phyloP scores from a whole-genome alignment of 1,139 yeast species.

The Suhomyces maxii region DNA sequence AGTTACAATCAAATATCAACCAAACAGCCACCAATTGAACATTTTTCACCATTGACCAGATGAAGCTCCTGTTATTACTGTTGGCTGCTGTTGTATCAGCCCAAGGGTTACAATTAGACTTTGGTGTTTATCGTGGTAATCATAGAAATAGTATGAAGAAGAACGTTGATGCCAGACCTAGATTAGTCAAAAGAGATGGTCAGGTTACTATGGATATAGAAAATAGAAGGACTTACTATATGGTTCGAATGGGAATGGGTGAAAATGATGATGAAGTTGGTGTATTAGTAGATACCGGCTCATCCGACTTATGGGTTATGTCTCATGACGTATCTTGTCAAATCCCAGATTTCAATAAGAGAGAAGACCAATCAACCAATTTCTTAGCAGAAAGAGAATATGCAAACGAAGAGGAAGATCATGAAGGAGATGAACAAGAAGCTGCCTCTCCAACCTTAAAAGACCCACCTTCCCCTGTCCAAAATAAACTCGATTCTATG shows the following conservation, averaged over 20 bases:
- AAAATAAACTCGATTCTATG: conserved; percentile 3
- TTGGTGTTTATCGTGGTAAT: conserved; percentile 16
- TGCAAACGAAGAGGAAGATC: not conserved
- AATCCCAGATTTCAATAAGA: not conserved
- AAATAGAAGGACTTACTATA: conserved; percentile 51
- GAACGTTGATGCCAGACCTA: conserved; percentile 1
- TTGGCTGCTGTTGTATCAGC: conserved; percentile 1
- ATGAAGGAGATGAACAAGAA: not conserved
- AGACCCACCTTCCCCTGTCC: not conserved
- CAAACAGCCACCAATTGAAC: too few relatives aligned
- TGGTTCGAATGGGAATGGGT: conserved; percentile 42
- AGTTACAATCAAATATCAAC: too few relatives aligned
- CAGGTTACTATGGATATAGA: conserved; percentile 37
- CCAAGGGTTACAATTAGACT: conserved; percentile 12
- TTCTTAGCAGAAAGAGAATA: not conserved
- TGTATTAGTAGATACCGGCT: conserved; percentile 47
- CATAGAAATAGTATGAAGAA: not conserved
- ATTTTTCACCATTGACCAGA: not conserved
- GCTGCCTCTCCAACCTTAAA: not conserved
- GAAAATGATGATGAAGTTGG: conserved; percentile 29
- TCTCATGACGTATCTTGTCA: conserved; percentile 31
- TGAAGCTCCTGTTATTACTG: conserved; percentile 1
- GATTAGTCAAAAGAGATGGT: conserved; percentile 38
- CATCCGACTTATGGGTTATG: conserved; percentile 50
- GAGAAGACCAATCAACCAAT: not conserved